Conservation (phyloP, 2,329 filamentous ascomycete genomes). For the Neofusicoccum kwambonambiense region DNA sequence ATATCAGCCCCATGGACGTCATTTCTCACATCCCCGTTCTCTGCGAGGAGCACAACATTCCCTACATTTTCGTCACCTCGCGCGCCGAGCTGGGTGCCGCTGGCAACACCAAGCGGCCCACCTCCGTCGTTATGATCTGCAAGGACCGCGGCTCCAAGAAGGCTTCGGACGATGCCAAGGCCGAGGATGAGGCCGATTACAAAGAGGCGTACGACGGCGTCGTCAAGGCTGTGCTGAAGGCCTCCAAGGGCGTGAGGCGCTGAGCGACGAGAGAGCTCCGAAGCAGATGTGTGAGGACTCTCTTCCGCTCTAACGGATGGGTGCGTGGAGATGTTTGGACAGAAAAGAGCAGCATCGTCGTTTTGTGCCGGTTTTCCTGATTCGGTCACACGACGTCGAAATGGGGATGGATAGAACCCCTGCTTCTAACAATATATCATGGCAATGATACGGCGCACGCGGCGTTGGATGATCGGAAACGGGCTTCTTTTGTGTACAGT, state of each 20-base stretch:
- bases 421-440: constrained; percentile 11
- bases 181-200: constrained; percentile 47
- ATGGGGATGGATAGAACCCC: background rate
- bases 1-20: constrained; percentile 98
- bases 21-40: constrained; percentile 97
- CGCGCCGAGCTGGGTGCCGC: constrained; percentile 92
- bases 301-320: background rate
- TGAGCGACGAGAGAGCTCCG: constrained; percentile 24
- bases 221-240: constrained; percentile 59
- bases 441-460: constrained; percentile 13
- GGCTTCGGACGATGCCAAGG: constrained; percentile 46
- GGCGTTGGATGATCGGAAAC: constrained; percentile 8
- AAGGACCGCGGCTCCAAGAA: constrained; percentile 53
- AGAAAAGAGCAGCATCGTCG: background rate
- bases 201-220: constrained; percentile 56
- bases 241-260: constrained; percentile 57
- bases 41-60: constrained; percentile 96
- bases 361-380: background rate
- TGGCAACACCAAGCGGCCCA: constrained; percentile 92
- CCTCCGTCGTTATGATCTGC: constrained; percentile 86
- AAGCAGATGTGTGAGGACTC: background rate
- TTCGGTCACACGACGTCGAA: background rate
- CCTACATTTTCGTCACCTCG: constrained; percentile 92
- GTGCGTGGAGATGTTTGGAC: background rate
- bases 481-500: constrained; percentile 14